Base-by-base conservation (phyloP, 179 eudicot genomes). In the Corrigiola litoralis region DNA sequence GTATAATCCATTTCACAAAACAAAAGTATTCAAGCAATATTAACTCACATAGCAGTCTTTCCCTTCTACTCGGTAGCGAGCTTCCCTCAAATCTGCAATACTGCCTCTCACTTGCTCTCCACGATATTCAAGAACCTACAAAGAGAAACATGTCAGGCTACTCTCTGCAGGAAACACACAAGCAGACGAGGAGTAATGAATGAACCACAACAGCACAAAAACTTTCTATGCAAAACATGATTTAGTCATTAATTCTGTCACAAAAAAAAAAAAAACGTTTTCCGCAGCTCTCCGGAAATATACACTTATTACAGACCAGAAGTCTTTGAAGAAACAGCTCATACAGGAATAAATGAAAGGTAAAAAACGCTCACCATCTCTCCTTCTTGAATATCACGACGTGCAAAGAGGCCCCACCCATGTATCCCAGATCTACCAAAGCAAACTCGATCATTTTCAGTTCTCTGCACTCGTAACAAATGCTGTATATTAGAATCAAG, bases 401-500 rank as follows among this genome's bases (percentile, higher is more conserved):
- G 88, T 42, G 99, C 97, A 82, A 94, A 94, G 33, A 94, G 97
- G 59, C 99, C 99, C 97, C 99, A 94, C 62, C 97, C 89, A 65
- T 94, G 99, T 73, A 94, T 94, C 65, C 87, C 99, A 24, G 99
- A 94, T 82, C 84, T 79, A 72, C 99, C 99, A 75, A 90, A 88
- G 85, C 99, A 94, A 48, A 94, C 99, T 61, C 89, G 77, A 42
- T 94, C 91, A 66, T 82, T 81, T 66, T 94, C 99, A 5, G 95
- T 94, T 83, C 81, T 88, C 99, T 94, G 97, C 72, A 61, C 29
- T 27, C 71, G 49, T 33, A 75, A 42, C 20, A 72, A 40, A 46
- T 37, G 54, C 28, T 44, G 36, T 3, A 21, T 46, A 41, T 69
- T 33, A 65, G 49, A 64, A 55, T 36, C 33, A 27, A 51, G 54